Evolutionary conservation across 805 yeast species (phyloP), one percentile per base, ranked within the genome.

Genomic region (Saturnispora sanitii): DNA sequence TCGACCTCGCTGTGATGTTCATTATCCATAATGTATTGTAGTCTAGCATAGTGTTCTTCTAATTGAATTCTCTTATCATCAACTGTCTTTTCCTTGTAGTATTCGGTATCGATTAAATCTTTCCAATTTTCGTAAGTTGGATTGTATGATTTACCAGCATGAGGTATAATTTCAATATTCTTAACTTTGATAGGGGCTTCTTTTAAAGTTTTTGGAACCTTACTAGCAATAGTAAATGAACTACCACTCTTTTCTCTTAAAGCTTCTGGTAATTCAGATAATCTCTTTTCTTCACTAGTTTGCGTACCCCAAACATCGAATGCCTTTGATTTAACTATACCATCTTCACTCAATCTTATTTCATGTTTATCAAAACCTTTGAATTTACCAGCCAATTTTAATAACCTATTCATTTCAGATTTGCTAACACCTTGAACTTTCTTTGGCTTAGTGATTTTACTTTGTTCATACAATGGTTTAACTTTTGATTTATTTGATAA

Each of bases 81-180:
- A 42, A 68, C 72, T 37, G 73, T 68, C 53, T 76, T 74, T 53
- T 86, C 94, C 41, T 68, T 66, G 39, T 57, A 68, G 50, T 70
- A 79, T 60, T 87, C 96, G 40, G 68, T 65, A 40, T 73, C 65
- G 39, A 92, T 73, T 50, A 88, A 68, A 16, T 60, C 61, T 51
- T 77, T 76, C 98, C 98, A 92, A 21, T 82, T 75, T 42, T 79
- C 82, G 48, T 79, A 66, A 11, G 90, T 71, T 20, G 98, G 98
- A 56, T 92, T 92, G 56, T 86, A 92, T 2, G 97, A 88, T 58
- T 82, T 83, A 41, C 97, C 97, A 2, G 80, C 92, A 51, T 80
- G 79, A 11, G 95, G 87, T 3, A 77, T 42, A 2, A 50, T 58
- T 16, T 68, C 77, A 35, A 63, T 52, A n/a, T 69, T 68, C 43